phyloP scores from a whole-genome alignment of 169 alveolate species.

The Plasmodium yoelii region DNA sequence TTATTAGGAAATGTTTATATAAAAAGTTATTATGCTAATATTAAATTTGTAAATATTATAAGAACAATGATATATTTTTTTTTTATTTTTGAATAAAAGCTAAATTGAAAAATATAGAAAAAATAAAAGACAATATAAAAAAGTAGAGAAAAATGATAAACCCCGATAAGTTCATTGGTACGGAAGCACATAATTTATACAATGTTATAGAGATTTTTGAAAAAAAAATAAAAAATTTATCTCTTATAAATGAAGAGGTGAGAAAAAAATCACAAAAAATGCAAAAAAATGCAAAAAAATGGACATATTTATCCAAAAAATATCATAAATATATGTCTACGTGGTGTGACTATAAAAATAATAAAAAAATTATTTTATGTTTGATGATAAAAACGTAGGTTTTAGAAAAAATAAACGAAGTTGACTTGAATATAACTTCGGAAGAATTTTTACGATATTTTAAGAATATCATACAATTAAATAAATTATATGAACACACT shows the following conservation, averaged over 20 bases:
- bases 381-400: conserved; percentile 11
- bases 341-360: too few species aligned
- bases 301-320: too few species aligned
- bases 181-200: conserved; percentile 48
- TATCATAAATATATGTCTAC: too few species aligned
- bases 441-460: conserved; percentile 37
- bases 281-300: too few species aligned
- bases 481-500: conserved; percentile 67
- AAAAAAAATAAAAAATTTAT: conserved; percentile 34
- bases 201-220: conserved; percentile 50
- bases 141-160: conserved; percentile 1
- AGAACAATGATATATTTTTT: too few species aligned
- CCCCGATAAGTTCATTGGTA: conserved; percentile 28
- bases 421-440: conserved; percentile 4
- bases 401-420: conserved; percentile 49
- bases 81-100: too few species aligned
- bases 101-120: too few species aligned
- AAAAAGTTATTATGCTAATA: too few species aligned
- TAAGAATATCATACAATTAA: conserved; percentile 58
- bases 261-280: too few species aligned
- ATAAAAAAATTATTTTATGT: not conserved
- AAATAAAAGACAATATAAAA: not conserved
- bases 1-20: too few species aligned
- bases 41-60: too few species aligned
- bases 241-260: conserved; percentile 73